phyloP scores from a whole-genome alignment of 164 flowering plant species.

The Taxillus chinensis region DNA sequence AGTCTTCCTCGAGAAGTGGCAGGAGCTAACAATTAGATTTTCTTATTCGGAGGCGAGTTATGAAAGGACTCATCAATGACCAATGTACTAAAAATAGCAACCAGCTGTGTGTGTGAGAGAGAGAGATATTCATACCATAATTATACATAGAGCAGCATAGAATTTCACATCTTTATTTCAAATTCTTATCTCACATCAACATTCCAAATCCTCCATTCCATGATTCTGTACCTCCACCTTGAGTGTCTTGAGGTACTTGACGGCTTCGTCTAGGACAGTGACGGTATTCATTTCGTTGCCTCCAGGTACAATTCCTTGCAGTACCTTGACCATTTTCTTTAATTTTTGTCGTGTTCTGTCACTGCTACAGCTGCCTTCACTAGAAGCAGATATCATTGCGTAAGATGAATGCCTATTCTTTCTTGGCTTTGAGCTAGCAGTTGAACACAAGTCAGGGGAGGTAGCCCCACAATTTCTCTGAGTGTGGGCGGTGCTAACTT shows the following conservation, averaged over 20 bases:
- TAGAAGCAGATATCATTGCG: constrained; percentile 21
- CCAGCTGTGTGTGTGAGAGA: too few relatives aligned
- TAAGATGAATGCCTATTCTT: constrained; percentile 25
- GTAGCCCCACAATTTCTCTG: constrained; percentile 26
- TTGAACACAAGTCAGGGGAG: constrained; percentile 50
- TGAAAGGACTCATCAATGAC: too few relatives aligned
- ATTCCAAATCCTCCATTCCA: constrained; percentile 24
- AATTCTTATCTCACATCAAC: neutral
- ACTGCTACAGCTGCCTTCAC: constrained; percentile 19
- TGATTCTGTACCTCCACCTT: constrained; percentile 59
- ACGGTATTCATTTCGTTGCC: constrained; percentile 53
- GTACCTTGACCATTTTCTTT: constrained; percentile 54
- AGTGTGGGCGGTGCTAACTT: constrained; percentile 61
- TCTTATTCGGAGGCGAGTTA: too few relatives aligned
- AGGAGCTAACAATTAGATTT: too few relatives aligned
- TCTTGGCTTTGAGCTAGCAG: constrained; percentile 22
- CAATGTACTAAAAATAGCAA: too few relatives aligned
- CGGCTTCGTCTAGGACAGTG: constrained; percentile 70
- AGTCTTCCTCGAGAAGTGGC: too few relatives aligned
- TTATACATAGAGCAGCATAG: too few relatives aligned
- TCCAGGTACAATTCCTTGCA: constrained; percentile 67
- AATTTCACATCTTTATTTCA: too few relatives aligned
- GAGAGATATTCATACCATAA: too few relatives aligned
- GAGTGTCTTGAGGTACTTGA: constrained; percentile 67
- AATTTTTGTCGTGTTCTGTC: constrained; percentile 38